A percentile compares a stretch with the other conserved stretches of the same genome.
phyloP scores from a whole-genome alignment of 495 filamentous ascomycete species.

The Aspergillus cavernicola region DNA sequence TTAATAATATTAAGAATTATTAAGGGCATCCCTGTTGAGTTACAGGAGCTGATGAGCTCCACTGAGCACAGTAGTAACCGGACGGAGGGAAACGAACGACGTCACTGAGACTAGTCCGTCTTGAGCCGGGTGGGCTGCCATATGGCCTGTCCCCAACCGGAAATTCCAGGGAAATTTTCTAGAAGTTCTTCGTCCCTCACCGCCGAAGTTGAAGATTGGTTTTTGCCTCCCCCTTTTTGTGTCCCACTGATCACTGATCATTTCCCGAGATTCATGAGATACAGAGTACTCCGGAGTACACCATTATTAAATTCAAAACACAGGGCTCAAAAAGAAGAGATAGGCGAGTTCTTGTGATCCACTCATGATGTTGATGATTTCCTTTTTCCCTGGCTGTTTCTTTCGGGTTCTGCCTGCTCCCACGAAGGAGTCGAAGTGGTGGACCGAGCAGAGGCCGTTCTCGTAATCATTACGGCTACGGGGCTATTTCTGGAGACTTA shows the following conservation, averaged over 20 bases:
- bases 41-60: conserved; percentile 34
- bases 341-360: background rate
- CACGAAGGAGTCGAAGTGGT: background rate
- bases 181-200: conserved; percentile 34
- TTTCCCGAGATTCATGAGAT: no score
- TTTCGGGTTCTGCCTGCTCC: conserved; percentile 6
- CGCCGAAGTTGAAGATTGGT: background rate
- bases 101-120: conserved; percentile 18
- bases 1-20: no score
- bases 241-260: conserved; percentile 18
- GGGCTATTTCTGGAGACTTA: background rate
- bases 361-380: background rate
- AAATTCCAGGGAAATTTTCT: conserved; percentile 44
- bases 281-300: background rate
- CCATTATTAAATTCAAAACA: conserved; percentile 5
- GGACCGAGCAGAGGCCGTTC: background rate
- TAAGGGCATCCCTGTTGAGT: conserved; percentile 31
- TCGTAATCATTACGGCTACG: background rate
- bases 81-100: conserved; percentile 23
- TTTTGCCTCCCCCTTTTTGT: conserved; percentile 20
- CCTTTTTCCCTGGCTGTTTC: background rate
- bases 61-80: conserved; percentile 1
- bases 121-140: conserved; percentile 15
- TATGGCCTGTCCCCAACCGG: conserved; percentile 28
- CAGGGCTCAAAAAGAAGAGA: background rate